These are phyloP conservation scores for Quercus phellos DNA, from an alignment of 331 rosid genomes.

Conservation along the genomic window DNA sequence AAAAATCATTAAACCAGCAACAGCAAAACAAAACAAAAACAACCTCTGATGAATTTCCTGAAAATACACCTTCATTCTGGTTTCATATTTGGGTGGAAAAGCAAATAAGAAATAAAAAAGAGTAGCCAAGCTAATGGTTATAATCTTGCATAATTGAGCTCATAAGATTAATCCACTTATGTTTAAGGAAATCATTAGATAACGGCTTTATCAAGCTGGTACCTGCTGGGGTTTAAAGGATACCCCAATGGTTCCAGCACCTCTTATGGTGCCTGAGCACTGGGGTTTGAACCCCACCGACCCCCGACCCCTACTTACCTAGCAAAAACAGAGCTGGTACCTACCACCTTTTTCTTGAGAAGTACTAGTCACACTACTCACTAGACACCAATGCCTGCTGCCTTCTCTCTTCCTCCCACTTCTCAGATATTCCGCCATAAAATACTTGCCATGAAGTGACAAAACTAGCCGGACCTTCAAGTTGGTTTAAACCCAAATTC, in stretches of 20 bases:
- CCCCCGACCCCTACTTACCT: not conserved
- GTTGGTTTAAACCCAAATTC: not conserved
- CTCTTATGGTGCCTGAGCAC: no score
- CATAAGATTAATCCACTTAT: not conserved
- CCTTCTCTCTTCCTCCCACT: not conserved
- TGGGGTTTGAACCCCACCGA: no score
- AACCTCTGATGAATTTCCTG: not conserved
- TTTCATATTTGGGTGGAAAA: not conserved
- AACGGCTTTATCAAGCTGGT: not conserved
- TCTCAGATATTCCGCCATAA: not conserved
- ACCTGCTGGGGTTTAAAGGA: not conserved
- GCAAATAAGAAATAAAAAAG: not conserved
- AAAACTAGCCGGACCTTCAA: not conserved
- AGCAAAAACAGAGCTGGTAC: not conserved
- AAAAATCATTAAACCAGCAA: not conserved
- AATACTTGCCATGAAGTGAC: not conserved
- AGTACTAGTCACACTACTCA: not conserved
- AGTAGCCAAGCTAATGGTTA: not conserved
- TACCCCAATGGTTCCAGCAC: no score
- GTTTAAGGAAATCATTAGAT: not conserved
- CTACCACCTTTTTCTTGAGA: not conserved
- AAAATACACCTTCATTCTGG: not conserved
- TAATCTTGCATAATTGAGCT: not conserved
- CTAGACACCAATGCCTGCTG: not conserved
- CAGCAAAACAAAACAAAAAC: not conserved